These are phyloP conservation scores for Quercus agrifolia DNA, from an alignment of 306 rosid genomes.

Conservation along the genomic window DNA sequence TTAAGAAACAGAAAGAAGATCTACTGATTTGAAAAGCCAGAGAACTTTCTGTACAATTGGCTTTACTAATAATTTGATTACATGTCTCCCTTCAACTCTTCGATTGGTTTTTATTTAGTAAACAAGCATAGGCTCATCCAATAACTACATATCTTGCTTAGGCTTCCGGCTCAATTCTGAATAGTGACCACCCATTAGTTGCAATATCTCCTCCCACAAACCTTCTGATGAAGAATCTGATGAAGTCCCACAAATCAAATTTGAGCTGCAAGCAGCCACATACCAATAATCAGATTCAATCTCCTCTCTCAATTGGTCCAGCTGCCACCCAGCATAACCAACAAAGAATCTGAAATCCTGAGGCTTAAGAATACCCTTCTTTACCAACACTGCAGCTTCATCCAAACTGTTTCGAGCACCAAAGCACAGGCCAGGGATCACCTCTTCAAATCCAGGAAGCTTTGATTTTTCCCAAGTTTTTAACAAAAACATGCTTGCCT, in stretches of 20 bases:
- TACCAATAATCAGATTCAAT: constrained; percentile 89
- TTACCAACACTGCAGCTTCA: constrained; percentile 79
- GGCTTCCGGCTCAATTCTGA: constrained; percentile 95
- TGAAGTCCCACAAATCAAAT: constrained; percentile 54
- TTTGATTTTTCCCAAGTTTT: constrained; percentile 61
- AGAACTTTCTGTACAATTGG: constrained; percentile 52
- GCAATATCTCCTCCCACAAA: constrained; percentile 92
- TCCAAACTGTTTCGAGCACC: constrained; percentile 90
- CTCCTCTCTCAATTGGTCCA: constrained; percentile 91
- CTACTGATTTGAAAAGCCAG: constrained; percentile 39
- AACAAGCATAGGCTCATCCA: constrained; percentile 15
- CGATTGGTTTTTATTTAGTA: constrained; percentile 17
- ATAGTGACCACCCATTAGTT: constrained; percentile 92
- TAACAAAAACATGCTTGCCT: constrained; percentile 89
- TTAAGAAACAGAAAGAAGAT: neutral
- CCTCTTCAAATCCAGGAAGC: constrained; percentile 79
- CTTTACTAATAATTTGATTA: constrained; percentile 31
- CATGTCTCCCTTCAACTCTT: constrained; percentile 12
- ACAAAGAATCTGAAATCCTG: constrained; percentile 87
- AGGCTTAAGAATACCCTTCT: constrained; percentile 80
- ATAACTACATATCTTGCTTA: constrained; percentile 77
- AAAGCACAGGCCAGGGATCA: constrained; percentile 84
- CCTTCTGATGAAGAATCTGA: constrained; percentile 63
- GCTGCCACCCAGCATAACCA: constrained; percentile 99
- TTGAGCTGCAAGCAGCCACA: constrained; percentile 96